Percentiles rank a stretch among this genome's conserved stretches.
Conservation (phyloP, 345 rosid species). For the Lepidium didymum region DNA sequence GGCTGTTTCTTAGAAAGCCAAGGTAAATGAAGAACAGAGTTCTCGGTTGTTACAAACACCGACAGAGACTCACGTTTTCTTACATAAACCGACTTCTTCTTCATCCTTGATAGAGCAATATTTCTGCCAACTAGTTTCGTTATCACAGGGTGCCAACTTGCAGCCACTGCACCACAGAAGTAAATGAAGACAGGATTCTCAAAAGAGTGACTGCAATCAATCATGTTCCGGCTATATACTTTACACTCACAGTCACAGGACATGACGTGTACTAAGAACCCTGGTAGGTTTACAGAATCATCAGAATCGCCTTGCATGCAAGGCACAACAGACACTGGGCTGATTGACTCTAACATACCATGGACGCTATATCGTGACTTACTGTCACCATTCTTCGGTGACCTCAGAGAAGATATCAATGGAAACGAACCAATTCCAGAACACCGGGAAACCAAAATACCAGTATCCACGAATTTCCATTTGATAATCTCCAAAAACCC, state of each 20-base stretch:
- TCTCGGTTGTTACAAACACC: slow-evolving; percentile 50
- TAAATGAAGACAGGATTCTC: slow-evolving; percentile 43
- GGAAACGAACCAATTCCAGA: slow-evolving; percentile 39
- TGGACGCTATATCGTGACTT: slow-evolving; percentile 40
- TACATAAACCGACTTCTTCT: slow-evolving; percentile 52
- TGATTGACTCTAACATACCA: slow-evolving; percentile 54
- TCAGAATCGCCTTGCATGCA: slow-evolving; percentile 25
- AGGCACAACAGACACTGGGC: slow-evolving; percentile 66
- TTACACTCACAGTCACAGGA: slow-evolving; percentile 65
- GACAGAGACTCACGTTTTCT: slow-evolving; percentile 45
- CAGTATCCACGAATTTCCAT: slow-evolving; percentile 40
- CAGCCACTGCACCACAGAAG: slow-evolving; percentile 49
- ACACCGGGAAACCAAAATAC: slow-evolving; percentile 19
- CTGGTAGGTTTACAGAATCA: slow-evolving; percentile 39
- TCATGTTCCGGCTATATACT: slow-evolving; percentile 25
- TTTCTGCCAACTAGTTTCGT: slow-evolving; percentile 51
- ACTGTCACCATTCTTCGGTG: slow-evolving; percentile 4
- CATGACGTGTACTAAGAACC: slow-evolving; percentile 52
- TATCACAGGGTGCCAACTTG: slow-evolving; percentile 68
- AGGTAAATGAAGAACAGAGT: slow-evolving; percentile 46
- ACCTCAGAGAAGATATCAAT: slow-evolving; percentile 22
- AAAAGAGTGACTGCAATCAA: slow-evolving; percentile 32
- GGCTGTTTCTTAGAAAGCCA: slow-evolving; percentile 25
- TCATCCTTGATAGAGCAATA: slow-evolving; percentile 48
- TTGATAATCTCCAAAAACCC: slow-evolving; percentile 78